phyloP scores from a whole-genome alignment of 495 filamentous ascomycete species.

The Schizothecium vesticola region DNA sequence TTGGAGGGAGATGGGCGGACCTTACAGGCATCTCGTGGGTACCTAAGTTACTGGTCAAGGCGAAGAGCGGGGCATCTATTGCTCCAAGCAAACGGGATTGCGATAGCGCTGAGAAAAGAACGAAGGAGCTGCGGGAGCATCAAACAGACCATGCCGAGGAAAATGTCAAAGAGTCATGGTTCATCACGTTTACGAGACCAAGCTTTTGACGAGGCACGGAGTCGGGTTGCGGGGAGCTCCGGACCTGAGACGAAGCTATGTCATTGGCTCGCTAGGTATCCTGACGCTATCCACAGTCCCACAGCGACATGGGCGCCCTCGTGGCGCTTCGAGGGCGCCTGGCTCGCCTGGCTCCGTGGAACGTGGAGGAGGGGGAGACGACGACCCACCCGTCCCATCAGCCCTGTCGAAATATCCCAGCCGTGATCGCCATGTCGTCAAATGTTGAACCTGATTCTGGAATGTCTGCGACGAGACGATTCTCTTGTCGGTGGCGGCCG shows the following conservation, averaged over 20 bases:
- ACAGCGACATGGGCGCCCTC: background rate
- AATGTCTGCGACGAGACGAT: background rate
- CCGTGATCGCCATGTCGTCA: background rate
- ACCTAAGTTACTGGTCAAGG: background rate
- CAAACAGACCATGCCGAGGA: too few species aligned
- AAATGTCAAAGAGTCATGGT: background rate
- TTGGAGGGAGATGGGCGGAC: background rate
- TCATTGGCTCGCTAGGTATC: background rate
- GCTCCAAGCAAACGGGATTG: too few species aligned
- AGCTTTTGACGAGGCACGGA: background rate
- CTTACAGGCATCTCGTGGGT: background rate
- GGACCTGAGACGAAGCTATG: background rate
- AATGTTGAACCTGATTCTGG: background rate
- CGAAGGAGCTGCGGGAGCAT: background rate
- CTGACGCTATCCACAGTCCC: background rate
- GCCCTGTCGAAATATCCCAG: background rate
- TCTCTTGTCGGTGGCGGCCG: background rate
- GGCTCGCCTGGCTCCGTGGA: too few species aligned
- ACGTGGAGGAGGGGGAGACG: background rate
- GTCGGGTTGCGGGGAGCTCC: background rate
- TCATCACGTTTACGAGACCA: background rate
- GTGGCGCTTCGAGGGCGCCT: too few species aligned
- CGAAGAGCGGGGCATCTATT: too few species aligned
- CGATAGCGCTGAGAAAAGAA: background rate
- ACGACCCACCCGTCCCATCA: background rate